Conservation (phyloP, 176 grass and related monocot genomes). For the Raddia guianensis region DNA sequence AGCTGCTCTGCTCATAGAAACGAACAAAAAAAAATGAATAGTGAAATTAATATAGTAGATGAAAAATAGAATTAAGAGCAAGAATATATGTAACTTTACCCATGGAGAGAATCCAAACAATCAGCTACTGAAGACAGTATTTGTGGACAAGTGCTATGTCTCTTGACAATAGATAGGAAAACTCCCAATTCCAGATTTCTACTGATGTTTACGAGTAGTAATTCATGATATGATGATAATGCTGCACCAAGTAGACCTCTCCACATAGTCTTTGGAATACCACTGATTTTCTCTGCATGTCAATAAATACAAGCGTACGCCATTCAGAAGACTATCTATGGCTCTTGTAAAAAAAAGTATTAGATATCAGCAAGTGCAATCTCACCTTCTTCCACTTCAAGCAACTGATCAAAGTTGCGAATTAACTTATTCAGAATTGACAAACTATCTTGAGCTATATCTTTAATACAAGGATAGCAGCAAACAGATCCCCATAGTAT, state of each 20-base stretch:
- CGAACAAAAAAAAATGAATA: conserved; percentile 34
- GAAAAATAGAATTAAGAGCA: background rate
- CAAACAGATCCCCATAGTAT: conserved; percentile 77
- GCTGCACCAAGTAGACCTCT: conserved; percentile 77
- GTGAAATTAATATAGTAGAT: conserved; percentile 17
- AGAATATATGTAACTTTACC: conserved; percentile 43
- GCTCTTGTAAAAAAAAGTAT: conserved; percentile 26
- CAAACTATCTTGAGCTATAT: conserved; percentile 49
- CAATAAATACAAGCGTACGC: conserved; percentile 9
- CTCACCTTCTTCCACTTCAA: conserved; percentile 68
- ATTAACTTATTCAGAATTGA: conserved; percentile 71
- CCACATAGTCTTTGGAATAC: conserved; percentile 75
- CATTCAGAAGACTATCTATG: background rate
- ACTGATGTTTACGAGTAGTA: conserved; percentile 36
- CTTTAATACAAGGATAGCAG: conserved; percentile 64
- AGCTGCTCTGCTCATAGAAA: conserved; percentile 36
- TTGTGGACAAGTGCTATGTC: conserved; percentile 67
- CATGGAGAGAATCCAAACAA: conserved; percentile 64
- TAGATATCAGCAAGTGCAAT: conserved; percentile 27
- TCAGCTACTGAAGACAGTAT: conserved; percentile 83
- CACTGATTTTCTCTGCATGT: conserved; percentile 51
- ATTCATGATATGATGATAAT: conserved; percentile 64
- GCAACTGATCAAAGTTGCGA: conserved; percentile 53
- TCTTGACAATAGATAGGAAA: conserved; percentile 73
- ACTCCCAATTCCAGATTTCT: conserved; percentile 54